Percentiles rank a stretch among this genome's conserved stretches.
These are phyloP conservation scores for Coccomyxa sp. DNA, from an alignment of 139 green algal species.

Conservation along the genomic window DNA sequence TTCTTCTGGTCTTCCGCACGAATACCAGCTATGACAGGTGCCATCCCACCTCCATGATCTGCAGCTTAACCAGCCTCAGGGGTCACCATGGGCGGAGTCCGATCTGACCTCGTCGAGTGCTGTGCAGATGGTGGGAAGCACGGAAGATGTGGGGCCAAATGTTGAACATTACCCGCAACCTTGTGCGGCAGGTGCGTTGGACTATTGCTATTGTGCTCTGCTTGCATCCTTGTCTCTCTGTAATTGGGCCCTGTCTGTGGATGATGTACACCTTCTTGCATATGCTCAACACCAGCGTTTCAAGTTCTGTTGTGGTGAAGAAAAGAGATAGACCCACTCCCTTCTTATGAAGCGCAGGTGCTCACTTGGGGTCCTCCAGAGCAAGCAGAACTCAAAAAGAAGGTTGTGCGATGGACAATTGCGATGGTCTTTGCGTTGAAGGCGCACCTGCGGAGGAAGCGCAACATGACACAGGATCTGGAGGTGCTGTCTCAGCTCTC, in stretches of 20 bases:
- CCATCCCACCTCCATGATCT: not conserved
- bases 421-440: not conserved
- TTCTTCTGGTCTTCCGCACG: not conserved
- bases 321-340: not conserved
- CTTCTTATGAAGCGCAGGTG: not conserved
- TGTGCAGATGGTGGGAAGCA: constrained; percentile 1
- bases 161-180: not conserved
- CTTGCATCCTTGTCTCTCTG: not conserved
- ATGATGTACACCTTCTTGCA: not conserved
- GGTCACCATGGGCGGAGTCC: not conserved
- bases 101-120: not conserved
- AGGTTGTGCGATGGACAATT: not conserved
- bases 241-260: not conserved
- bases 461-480: not conserved
- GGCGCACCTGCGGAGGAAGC: not conserved
- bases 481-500: not conserved
- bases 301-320: not conserved
- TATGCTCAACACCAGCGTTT: too few species aligned
- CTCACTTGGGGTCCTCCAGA: not conserved
- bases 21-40: not conserved
- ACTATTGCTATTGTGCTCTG: not conserved
- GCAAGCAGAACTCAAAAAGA: not conserved
- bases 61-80: not conserved
- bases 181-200: not conserved
- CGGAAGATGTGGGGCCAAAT: not conserved